Evolutionary conservation across 2,329 filamentous ascomycete species (phyloP), one percentile per base, ranked within the genome.

Genomic region (Colletotrichum destructivum): DNA sequence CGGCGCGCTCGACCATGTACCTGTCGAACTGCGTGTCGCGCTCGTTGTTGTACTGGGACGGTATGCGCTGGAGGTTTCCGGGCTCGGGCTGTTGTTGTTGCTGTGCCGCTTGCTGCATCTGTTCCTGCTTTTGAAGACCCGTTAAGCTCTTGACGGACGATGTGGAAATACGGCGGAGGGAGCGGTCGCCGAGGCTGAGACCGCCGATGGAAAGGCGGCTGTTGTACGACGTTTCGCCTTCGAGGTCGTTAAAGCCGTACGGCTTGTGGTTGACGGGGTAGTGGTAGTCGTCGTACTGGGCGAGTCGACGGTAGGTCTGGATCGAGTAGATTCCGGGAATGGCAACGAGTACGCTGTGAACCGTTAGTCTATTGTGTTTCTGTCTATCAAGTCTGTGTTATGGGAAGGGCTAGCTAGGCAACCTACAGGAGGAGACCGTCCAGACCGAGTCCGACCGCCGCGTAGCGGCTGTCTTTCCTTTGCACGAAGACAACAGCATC

Each of bases 401-500:
- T 15, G 16, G 38, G 38, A 61, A 21, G 62, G 60, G 49, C 40
- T 23, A 15, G 18, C n/a, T n/a, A n/a, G n/a, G 44, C 38, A 35
- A 77, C 86, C 78, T 81, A 88, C 87, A 90, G 82, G 44, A 89
- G 79, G 2, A 78, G 78, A 35, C 78, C 81, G 75, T 88, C 88
- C 35, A 90, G 79, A 1, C 78, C 84, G 21, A 90, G 80, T 0
- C 85, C 87, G 8, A 86, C 77, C 6, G 84, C 75, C 0, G 87
- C 86, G 78, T 88, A 89, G 42, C 84, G 77, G 23, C 80, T 82
- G 59, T 88, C 85, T 23, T 80, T 79, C 31, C 81, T 79, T 64
- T 83, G 77, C 5, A 84, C 78, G 72, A 88, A 87, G n/a, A 88
- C 82, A 46, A 88, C 82, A 35, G 88, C 78, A 69, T 90, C 87